Conservation (phyloP, 371 early-diverging fungal species). For the Mortierella sp. region DNA sequence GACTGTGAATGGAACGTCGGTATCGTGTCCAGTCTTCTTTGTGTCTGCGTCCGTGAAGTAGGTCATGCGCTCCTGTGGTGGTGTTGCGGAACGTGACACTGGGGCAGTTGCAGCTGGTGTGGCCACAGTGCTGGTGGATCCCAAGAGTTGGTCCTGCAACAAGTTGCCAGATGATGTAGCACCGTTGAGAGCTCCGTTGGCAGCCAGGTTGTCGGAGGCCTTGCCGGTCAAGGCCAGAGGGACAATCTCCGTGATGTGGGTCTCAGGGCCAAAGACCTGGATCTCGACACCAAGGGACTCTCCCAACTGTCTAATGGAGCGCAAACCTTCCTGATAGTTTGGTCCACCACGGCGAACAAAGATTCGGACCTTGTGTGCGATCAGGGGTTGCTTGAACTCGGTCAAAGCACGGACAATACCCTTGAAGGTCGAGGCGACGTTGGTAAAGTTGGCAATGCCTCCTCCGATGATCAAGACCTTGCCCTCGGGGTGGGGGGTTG, state of each 20-base stretch:
- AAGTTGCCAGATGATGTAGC: constrained; percentile 65
- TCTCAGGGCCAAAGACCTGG: constrained; percentile 97
- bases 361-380: constrained; percentile 89
- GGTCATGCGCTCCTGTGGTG: constrained; percentile 65
- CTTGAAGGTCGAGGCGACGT: constrained; percentile 98
- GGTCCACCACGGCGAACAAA: constrained; percentile 98
- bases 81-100: constrained; percentile 14
- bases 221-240: constrained; percentile 88
- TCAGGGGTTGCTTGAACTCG: constrained; percentile 89
- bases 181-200: constrained; percentile 22
- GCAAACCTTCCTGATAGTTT: constrained; percentile 98
- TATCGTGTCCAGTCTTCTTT: constrained; percentile 22
- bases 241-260: constrained; percentile 97
- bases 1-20: constrained; percentile 82
- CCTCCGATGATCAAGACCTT: constrained; percentile 98
- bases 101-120: too few species aligned
- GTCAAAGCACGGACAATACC: constrained; percentile 95
- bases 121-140: constrained; percentile 45
- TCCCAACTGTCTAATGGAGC: constrained; percentile 93
- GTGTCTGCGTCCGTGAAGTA: constrained; percentile 58
- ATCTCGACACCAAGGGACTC: constrained; percentile 93
- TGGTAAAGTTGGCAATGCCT: constrained; percentile 99
- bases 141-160: constrained; percentile 72
- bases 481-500: constrained; percentile 80
- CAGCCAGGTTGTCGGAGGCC: constrained; percentile 50